Conservation (phyloP, 495 filamentous ascomycete species). For the Aspergillus olivimuriae region DNA sequence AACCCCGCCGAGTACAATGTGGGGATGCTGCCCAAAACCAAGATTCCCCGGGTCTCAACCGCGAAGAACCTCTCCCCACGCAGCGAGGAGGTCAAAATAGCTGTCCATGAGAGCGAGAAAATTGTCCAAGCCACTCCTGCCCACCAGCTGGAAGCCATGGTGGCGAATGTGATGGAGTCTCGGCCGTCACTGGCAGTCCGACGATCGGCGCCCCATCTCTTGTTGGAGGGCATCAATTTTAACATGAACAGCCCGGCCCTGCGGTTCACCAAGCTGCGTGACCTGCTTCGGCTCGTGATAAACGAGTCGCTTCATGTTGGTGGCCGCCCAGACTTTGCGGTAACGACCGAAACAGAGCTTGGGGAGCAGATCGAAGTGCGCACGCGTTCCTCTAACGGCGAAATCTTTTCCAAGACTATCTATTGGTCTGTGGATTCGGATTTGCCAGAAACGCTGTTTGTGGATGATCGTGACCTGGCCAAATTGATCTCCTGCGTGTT, state of each 20-base stretch:
- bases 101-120: constrained; percentile 44
- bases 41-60: constrained; percentile 27
- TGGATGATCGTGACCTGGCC: constrained; percentile 66
- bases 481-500: constrained; percentile 71
- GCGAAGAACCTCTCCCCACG: constrained; percentile 41
- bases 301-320: constrained; percentile 66
- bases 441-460: constrained; percentile 60
- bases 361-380: constrained; percentile 65
- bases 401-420: constrained; percentile 53
- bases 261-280: constrained; percentile 55
- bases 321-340: constrained; percentile 65
- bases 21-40: constrained; percentile 32
- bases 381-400: constrained; percentile 52
- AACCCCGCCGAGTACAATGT: constrained; percentile 31
- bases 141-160: constrained; percentile 36
- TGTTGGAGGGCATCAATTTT: constrained; percentile 42
- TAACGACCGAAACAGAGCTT: constrained; percentile 49
- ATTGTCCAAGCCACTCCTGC: constrained; percentile 36
- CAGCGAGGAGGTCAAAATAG: constrained; percentile 43
- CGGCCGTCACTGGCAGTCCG: constrained; percentile 35
- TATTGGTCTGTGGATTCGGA: constrained; percentile 59
- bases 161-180: constrained; percentile 37
- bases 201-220: constrained; percentile 35
- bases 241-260: constrained; percentile 35
- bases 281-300: constrained; percentile 60